These are phyloP conservation scores for Catharanthus roseus DNA, from an alignment of 257 asterid genomes.

Conservation along the genomic window DNA sequence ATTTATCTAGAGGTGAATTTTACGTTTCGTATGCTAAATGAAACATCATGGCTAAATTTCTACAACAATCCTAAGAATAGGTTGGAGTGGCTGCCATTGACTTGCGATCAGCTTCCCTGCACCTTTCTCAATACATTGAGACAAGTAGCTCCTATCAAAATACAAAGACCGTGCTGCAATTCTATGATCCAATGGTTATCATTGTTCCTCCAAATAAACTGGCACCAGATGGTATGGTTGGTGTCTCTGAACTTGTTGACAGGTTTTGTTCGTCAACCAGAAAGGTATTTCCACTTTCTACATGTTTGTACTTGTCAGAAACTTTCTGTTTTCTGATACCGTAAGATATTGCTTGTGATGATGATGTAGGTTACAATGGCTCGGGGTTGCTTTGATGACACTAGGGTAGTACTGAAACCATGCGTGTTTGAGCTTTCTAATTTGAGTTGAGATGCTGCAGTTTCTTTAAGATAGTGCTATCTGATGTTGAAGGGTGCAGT, in stretches of 20 bases:
- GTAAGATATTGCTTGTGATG: constrained; percentile 22
- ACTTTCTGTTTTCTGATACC: constrained; percentile 10
- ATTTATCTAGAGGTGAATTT: background rate
- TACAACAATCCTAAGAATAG: constrained; percentile 29
- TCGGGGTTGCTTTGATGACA: constrained; percentile 94
- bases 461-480: constrained; percentile 26
- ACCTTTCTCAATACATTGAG: constrained; percentile 96
- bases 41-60: background rate
- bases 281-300: constrained; percentile 39
- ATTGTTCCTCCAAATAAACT: constrained; percentile 79
- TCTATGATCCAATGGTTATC: constrained; percentile 81
- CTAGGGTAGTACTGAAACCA: constrained; percentile 56
- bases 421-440: constrained; percentile 18
- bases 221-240: constrained; percentile 93
- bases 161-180: constrained; percentile 82
- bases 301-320: background rate
- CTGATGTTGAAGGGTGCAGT: constrained; percentile 62
- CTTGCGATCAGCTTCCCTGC: constrained; percentile 88
- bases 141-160: constrained; percentile 90
- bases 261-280: constrained; percentile 60
- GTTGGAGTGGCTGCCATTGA: constrained; percentile 98
- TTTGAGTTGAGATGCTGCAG: constrained; percentile 18
- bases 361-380: constrained; percentile 59
- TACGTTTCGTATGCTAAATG: background rate
- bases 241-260: constrained; percentile 85